Evolutionary conservation across 768 basidiomycete genomes (phyloP).

Genomic region (Suillus lakei): DNA sequence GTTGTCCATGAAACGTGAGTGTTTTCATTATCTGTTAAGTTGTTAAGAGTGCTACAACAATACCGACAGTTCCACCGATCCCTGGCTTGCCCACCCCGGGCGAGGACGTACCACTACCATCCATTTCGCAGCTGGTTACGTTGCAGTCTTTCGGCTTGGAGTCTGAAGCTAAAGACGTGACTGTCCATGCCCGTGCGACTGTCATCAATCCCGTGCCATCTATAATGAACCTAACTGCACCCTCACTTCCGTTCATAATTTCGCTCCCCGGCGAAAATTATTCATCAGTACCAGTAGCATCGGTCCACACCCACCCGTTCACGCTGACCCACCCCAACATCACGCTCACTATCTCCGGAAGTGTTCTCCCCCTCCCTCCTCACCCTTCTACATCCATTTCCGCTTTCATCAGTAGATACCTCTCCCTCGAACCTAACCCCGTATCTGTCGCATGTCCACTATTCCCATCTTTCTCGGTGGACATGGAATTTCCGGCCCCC

Average conservation of each 20-base stretch:
- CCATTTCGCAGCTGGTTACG: conserved; percentile 61
- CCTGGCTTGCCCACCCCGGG: conserved; percentile 72
- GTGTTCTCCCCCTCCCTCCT: conserved; percentile 57
- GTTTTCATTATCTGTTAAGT: neutral
- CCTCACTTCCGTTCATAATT: conserved; percentile 65
- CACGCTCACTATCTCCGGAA: conserved; percentile 59
- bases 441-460: conserved; percentile 63
- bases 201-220: conserved; percentile 61
- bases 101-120: conserved; percentile 52
- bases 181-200: conserved; percentile 57
- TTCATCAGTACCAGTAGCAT: conserved; percentile 51
- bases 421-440: conserved; percentile 59
- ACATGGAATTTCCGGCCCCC: conserved; percentile 67
- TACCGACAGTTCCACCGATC: conserved; percentile 57
- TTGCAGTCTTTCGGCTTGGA: conserved; percentile 59
- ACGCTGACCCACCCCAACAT: conserved; percentile 70
- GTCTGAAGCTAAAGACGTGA: conserved; percentile 41
- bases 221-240: conserved; percentile 52
- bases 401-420: conserved; percentile 64
- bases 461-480: conserved; percentile 51
- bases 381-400: conserved; percentile 51
- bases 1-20: conserved; percentile 60
- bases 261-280: conserved; percentile 45
- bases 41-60: neutral
- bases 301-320: conserved; percentile 60